These are phyloP conservation scores for Fusarium sp. DNA, from an alignment of 2,329 filamentous ascomycete genomes.

Conservation along the genomic window DNA sequence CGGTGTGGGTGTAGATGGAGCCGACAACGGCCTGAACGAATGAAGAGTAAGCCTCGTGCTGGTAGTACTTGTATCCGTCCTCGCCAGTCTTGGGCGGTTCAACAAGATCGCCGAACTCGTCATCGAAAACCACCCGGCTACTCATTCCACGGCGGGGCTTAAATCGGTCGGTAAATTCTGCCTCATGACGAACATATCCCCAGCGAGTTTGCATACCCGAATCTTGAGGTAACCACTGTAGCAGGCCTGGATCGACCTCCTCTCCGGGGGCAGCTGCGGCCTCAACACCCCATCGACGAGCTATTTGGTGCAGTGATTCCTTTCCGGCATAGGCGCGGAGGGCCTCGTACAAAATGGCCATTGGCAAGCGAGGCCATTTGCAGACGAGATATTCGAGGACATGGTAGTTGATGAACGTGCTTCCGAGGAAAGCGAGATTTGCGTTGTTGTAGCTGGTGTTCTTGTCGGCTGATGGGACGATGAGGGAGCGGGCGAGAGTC, in stretches of 20 bases:
- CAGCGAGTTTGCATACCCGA: slow-evolving; percentile 60
- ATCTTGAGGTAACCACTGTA: slow-evolving; percentile 77
- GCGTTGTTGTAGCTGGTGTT: slow-evolving; percentile 88
- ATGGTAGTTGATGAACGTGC: slow-evolving; percentile 88
- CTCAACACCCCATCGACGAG: slow-evolving; percentile 92
- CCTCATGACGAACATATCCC: slow-evolving; percentile 66
- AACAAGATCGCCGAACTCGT: slow-evolving; percentile 80
- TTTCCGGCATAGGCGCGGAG: slow-evolving; percentile 86
- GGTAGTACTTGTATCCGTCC: slow-evolving; percentile 72
- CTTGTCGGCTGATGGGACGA: slow-evolving; percentile 86
- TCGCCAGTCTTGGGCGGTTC: slow-evolving; percentile 40
- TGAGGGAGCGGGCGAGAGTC: slow-evolving; percentile 85
- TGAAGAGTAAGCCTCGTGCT: slow-evolving; percentile 76
- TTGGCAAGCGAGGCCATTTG: slow-evolving; percentile 90
- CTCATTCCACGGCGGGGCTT: slow-evolving; percentile 75
- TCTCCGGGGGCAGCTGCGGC: slow-evolving; percentile 84
- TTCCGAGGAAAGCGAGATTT: slow-evolving; percentile 82
- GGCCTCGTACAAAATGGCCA: slow-evolving; percentile 86
- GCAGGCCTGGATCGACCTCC: slow-evolving; percentile 90
- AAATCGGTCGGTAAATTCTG: slow-evolving; percentile 55
- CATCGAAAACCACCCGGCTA: slow-evolving; percentile 82
- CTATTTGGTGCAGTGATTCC: slow-evolving; percentile 77
- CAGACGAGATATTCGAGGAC: slow-evolving; percentile 88
- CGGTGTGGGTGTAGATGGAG: slow-evolving; percentile 86
- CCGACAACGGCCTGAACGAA: slow-evolving; percentile 89